Base-by-base conservation (phyloP, 805 yeast species). In the Saccharomycopsis microspora region DNA sequence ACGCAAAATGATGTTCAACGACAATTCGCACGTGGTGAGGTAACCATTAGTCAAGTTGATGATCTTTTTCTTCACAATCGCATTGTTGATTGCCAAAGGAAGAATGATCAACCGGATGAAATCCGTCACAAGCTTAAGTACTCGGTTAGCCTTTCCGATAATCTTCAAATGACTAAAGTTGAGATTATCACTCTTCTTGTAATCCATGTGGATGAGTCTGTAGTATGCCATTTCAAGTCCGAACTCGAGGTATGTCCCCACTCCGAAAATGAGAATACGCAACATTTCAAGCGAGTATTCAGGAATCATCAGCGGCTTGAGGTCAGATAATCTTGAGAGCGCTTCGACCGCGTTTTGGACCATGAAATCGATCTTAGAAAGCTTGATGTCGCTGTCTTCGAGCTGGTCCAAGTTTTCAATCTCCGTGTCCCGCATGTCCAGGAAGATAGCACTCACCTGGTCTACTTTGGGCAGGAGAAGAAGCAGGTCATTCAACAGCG, bases 321-420 rank as follows among this genome's bases (percentile, higher is more conserved):
- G 66, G 59, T 87, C 96, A 57, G 85, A 71, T 3, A 82, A 69
- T 58, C 96, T 70, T 2, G 89, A 82, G 4, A 87, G 68, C 1
- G 89, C 73, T 63, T 88, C 97, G 35, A 86, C 82, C 5, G 81
- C 74, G 11, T 84, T 75, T 54, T 79, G 80, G 39, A 87, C 66
- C 48, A 85, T 74, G 3, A 70, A 65, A 54, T 85, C 89, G 2
- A 85, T 78, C 30, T 69, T 65, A 10, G 64, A 56, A 5, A 81
- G 59, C 32, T 63, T 60, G 39, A 71, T 58, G 32, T 59, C 58
- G 30, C 54, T 60, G 11, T 45, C 45, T 9, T 41, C 49, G 19
- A 19, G 19, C 19, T 19, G 19, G 2, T 19, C 19, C 19, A 19
- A 19, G 19, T 19, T 19, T 19, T 19, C 11, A 7, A 40, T 19